Percentiles rank a stretch among this genome's conserved stretches.
phyloP scores from a whole-genome alignment of 2,329 filamentous ascomycete species.

The Diaporthe batatas region DNA sequence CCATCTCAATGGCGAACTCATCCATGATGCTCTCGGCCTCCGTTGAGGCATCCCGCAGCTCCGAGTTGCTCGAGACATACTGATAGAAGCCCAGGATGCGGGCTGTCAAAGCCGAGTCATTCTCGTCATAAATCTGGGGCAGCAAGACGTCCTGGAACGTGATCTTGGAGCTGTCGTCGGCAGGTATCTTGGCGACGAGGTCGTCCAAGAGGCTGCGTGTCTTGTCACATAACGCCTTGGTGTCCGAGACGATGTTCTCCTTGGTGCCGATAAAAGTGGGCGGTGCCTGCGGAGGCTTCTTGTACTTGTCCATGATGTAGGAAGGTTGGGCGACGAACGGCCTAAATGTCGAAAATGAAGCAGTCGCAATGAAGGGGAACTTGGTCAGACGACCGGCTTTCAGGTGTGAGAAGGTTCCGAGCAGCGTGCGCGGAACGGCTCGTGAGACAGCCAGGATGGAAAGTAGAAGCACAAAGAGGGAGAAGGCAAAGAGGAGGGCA shows the following conservation, averaged over 20 bases:
- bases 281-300: conserved; percentile 81
- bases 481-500: conserved; percentile 59
- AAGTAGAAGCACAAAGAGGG: conserved; percentile 66
- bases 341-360: conserved; percentile 48
- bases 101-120: conserved; percentile 68
- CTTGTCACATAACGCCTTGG: conserved; percentile 73
- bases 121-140: conserved; percentile 82
- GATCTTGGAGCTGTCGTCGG: conserved; percentile 63
- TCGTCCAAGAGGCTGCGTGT: conserved; percentile 76
- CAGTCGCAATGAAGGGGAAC: conserved; percentile 49
- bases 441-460: conserved; percentile 76
- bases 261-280: conserved; percentile 83
- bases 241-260: conserved; percentile 75
- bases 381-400: conserved; percentile 47
- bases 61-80: conserved; percentile 77
- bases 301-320: conserved; percentile 76
- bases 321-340: conserved; percentile 61
- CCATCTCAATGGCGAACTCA: conserved; percentile 82
- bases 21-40: conserved; percentile 82
- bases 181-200: conserved; percentile 71
- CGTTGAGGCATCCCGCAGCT: conserved; percentile 80
- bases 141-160: conserved; percentile 68
- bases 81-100: conserved; percentile 85
- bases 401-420: conserved; percentile 65
- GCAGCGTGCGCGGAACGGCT: conserved; percentile 66